Percentiles rank a stretch among this genome's conserved stretches.
phyloP scores from a whole-genome alignment of 2,329 filamentous ascomycete genomes.

The Fusarium sp. region DNA sequence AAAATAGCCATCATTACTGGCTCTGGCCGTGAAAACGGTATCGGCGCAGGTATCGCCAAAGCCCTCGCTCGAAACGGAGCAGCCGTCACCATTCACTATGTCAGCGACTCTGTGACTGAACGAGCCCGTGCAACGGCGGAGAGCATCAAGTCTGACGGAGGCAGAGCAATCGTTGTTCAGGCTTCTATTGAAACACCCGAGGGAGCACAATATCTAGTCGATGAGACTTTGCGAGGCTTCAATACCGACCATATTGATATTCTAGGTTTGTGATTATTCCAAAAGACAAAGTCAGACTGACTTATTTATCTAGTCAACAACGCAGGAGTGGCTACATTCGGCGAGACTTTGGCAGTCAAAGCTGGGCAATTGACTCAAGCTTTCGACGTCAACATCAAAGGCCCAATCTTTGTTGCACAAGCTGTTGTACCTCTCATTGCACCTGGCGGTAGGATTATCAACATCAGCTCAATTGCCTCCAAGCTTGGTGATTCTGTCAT shows the following conservation, averaged over 20 bases:
- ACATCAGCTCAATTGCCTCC: slow-evolving; percentile 38
- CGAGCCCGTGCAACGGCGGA: slow-evolving; percentile 52
- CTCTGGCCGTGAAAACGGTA: slow-evolving; percentile 59
- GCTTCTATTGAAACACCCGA: slow-evolving; percentile 51
- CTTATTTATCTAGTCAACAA: slow-evolving; percentile 55
- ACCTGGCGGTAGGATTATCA: slow-evolving; percentile 48
- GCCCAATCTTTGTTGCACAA: slow-evolving; percentile 53
- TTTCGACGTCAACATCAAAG: slow-evolving; percentile 54
- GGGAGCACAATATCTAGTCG: slow-evolving; percentile 51
- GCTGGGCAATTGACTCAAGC: slow-evolving; percentile 45
- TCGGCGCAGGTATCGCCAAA: slow-evolving; percentile 58
- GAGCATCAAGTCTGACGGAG: slow-evolving; percentile 49
- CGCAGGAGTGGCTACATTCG: slow-evolving; percentile 46
- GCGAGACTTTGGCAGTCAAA: slow-evolving; percentile 37
- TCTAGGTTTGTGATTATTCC: slow-evolving; percentile 46
- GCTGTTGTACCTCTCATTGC: slow-evolving; percentile 55
- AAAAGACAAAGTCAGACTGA: background rate
- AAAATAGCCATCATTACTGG: slow-evolving; percentile 61
- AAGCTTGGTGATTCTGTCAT: slow-evolving; percentile 30
- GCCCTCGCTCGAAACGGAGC: slow-evolving; percentile 58
- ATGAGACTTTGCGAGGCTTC: slow-evolving; percentile 54
- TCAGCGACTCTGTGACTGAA: slow-evolving; percentile 51
- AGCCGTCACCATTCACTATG: slow-evolving; percentile 56
- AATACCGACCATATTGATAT: slow-evolving; percentile 57
- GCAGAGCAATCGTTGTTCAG: slow-evolving; percentile 51